A percentile compares a stretch with the other conserved stretches of the same genome.
These are phyloP conservation scores for Ophiostoma sp. DNA, from an alignment of 2,329 filamentous ascomycete genomes.

Conservation along the genomic window DNA sequence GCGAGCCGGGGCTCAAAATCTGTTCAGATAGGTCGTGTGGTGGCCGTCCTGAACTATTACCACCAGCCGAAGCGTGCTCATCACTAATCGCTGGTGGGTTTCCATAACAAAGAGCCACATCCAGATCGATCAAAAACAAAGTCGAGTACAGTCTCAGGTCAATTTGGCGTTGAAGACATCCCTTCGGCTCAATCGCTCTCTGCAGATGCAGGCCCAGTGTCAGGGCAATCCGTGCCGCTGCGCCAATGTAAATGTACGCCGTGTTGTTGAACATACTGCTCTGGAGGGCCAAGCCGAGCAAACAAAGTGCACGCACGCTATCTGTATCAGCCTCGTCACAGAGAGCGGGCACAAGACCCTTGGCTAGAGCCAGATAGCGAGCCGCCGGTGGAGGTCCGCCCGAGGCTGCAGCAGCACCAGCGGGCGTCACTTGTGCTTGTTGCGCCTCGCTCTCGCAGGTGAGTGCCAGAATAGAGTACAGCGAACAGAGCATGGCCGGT, in stretches of 20 bases:
- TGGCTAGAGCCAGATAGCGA: conserved; percentile 34
- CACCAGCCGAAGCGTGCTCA: conserved; percentile 27
- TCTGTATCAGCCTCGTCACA: conserved; percentile 35
- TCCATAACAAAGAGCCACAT: conserved; percentile 34
- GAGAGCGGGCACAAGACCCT: conserved; percentile 32
- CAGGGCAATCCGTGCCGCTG: conserved; percentile 34
- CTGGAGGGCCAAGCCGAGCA: conserved; percentile 32
- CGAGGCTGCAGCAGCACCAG: not conserved
- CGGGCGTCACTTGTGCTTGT: not conserved
- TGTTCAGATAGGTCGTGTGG: conserved; percentile 31
- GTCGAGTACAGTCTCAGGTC: conserved; percentile 34
- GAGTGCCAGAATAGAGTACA: conserved; percentile 35
- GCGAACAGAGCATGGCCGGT: conserved; percentile 33
- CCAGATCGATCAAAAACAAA: conserved; percentile 34
- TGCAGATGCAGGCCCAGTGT: conserved; percentile 34
- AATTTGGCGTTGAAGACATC: conserved; percentile 33
- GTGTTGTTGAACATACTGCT: conserved; percentile 34
- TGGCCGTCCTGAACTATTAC: not conserved
- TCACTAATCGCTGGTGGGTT: conserved; percentile 34
- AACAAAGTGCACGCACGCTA: conserved; percentile 34
- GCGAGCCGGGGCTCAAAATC: conserved; percentile 34
- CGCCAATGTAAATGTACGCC: conserved; percentile 35
- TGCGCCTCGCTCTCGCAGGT: conserved; percentile 35
- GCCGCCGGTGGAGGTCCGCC: conserved; percentile 25
- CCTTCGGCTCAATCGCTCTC: conserved; percentile 30